These are phyloP conservation scores for Calophaca sinica DNA, from an alignment of 306 rosid genomes.

Conservation along the genomic window DNA sequence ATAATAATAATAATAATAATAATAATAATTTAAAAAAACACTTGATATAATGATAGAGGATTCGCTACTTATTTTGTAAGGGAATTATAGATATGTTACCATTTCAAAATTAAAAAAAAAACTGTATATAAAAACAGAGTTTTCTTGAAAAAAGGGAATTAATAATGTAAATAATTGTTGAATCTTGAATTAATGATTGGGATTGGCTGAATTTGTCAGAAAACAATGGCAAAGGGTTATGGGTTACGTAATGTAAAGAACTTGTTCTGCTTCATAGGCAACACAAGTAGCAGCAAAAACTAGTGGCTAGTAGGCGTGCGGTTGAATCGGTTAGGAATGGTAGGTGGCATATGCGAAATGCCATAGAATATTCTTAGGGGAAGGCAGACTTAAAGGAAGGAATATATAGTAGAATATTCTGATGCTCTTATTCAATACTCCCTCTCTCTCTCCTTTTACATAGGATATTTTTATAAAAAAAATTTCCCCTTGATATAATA, in stretches of 20 bases:
- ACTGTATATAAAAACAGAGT: no score
- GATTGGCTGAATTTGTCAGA: conserved; percentile 3
- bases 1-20: not conserved
- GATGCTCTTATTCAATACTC: not conserved
- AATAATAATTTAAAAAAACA: no score
- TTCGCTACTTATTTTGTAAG: no score
- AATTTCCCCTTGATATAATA: no score
- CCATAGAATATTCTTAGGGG: conserved; percentile 9
- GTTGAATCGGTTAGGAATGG: not conserved
- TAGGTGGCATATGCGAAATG: conserved; percentile 22
- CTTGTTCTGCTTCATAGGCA: not conserved
- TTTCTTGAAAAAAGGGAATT: not conserved
- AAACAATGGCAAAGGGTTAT: not conserved
- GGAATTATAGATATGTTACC: not conserved
- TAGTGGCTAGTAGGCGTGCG: not conserved
- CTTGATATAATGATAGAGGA: no score
- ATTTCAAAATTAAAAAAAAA: not conserved
- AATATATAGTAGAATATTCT: conserved; percentile 13
- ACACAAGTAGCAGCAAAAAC: not conserved
- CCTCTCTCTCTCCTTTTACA: no score
- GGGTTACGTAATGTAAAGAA: not conserved
- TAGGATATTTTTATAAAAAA: no score
- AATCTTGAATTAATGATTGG: not conserved
- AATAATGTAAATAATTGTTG: not conserved
- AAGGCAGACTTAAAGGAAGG: not conserved